Percentiles rank a stretch among this genome's conserved stretches.
These are phyloP conservation scores for Tylopilus orsonianus DNA, from an alignment of 1,284 basidiomycete genomes.

Conservation along the genomic window DNA sequence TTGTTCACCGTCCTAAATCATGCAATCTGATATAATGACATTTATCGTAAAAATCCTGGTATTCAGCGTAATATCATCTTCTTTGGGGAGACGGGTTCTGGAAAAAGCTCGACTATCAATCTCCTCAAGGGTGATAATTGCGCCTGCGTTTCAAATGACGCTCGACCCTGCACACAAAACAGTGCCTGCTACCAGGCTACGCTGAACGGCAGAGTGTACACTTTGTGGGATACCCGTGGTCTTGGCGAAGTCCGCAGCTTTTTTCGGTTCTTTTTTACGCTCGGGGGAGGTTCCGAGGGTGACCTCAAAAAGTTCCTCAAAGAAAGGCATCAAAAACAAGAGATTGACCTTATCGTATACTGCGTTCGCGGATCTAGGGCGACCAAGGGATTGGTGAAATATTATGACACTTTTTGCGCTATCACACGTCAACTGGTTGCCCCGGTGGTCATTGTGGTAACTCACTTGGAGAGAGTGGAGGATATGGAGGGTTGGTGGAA, in stretches of 20 bases:
- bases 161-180: constrained; percentile 24
- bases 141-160: constrained; percentile 21
- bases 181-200: constrained; percentile 14
- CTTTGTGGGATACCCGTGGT: constrained; percentile 34
- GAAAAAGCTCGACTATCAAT: constrained; percentile 34
- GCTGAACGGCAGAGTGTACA: constrained; percentile 12
- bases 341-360: constrained; percentile 33
- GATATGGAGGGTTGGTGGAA: constrained; percentile 33
- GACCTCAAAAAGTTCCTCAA: constrained; percentile 21
- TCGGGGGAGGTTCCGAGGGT: constrained; percentile 15
- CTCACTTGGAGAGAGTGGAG: constrained; percentile 18
- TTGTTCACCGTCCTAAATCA: constrained; percentile 3
- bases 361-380: constrained; percentile 29
- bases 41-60: background rate
- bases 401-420: constrained; percentile 28
- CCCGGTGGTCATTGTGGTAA: constrained; percentile 31
- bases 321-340: constrained; percentile 16
- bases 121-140: constrained; percentile 17
- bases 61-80: constrained; percentile 23
- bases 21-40: constrained; percentile 4
- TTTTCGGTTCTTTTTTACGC: constrained; percentile 14
- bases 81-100: constrained; percentile 29
- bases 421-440: constrained; percentile 23
- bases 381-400: constrained; percentile 10
- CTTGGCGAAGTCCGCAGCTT: constrained; percentile 18